phyloP scores from a whole-genome alignment of 306 rosid genomes.

The Acacia crassicarpa region DNA sequence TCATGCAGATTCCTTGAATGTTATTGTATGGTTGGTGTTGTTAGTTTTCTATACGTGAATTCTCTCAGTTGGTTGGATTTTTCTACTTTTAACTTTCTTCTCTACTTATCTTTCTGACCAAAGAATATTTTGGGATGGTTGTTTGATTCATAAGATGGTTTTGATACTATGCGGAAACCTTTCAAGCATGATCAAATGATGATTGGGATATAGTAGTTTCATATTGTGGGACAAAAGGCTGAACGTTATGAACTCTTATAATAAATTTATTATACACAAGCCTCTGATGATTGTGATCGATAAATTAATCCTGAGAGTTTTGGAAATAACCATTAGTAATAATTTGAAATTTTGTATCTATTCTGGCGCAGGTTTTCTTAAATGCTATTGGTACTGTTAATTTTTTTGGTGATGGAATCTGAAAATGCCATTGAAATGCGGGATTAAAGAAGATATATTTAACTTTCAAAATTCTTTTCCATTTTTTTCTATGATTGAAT shows the following conservation, averaged over 20 bases:
- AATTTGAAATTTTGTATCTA: slow-evolving; percentile 14
- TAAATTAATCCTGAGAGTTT: neutral
- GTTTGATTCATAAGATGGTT: slow-evolving; percentile 5
- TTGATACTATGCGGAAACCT: neutral
- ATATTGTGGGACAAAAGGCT: neutral
- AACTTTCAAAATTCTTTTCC: neutral
- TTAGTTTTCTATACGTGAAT: neutral
- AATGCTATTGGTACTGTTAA: neutral
- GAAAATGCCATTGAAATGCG: neutral
- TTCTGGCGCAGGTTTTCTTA: neutral
- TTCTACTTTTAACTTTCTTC: neutral
- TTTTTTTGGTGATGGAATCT: neutral
- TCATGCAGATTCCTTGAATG: neutral
- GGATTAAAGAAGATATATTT: neutral
- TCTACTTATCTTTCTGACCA: neutral
- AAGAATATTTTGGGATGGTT: neutral
- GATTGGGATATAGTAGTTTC: neutral
- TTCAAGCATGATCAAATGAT: neutral
- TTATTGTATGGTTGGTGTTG: neutral
- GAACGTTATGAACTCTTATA: neutral
- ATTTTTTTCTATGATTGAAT: neutral
- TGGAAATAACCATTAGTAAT: neutral
- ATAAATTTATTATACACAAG: neutral
- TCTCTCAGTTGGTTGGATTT: neutral
- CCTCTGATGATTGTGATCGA: neutral